These are phyloP conservation scores for Ceriops decandra DNA, from an alignment of 345 rosid genomes.

Conservation along the genomic window DNA sequence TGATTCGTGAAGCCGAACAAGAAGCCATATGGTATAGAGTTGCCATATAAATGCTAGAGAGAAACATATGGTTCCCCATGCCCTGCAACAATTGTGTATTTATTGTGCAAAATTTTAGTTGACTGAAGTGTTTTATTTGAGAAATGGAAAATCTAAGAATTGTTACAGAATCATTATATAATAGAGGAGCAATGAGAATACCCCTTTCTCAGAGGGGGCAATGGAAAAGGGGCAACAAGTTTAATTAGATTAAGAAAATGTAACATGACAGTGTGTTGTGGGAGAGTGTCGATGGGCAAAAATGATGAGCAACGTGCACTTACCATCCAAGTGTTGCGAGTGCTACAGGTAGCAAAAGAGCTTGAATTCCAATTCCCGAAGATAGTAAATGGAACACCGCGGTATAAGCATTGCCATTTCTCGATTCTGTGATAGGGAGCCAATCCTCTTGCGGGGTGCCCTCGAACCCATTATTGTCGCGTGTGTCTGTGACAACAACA, in stretches of 20 bases:
- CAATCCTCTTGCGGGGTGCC: slow-evolving; percentile 24
- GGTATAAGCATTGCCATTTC: slow-evolving; percentile 27
- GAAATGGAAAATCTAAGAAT: background rate
- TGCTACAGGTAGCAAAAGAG: slow-evolving; percentile 43
- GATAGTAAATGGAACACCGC: slow-evolving; percentile 32
- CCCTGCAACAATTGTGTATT: slow-evolving; percentile 28
- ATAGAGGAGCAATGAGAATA: too few relatives aligned
- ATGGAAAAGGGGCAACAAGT: background rate
- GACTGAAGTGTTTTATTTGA: background rate
- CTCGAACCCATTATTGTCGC: slow-evolving; percentile 4
- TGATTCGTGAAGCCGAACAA: slow-evolving; percentile 41
- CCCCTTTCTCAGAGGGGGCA: too few relatives aligned
- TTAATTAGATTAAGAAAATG: background rate
- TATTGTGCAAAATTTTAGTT: background rate
- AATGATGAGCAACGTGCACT: background rate
- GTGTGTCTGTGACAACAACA: background rate
- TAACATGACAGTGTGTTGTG: too few relatives aligned
- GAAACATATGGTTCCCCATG: slow-evolving; percentile 40
- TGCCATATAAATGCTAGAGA: slow-evolving; percentile 35
- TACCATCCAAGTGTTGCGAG: slow-evolving; percentile 47
- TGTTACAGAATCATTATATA: too few relatives aligned
- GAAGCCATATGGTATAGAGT: slow-evolving; percentile 47
- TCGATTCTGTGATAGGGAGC: slow-evolving; percentile 53
- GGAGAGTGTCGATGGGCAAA: background rate
- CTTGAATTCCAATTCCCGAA: slow-evolving; percentile 45